A percentile compares a stretch with the other conserved stretches of the same genome.
Evolutionary conservation across 2,329 filamentous ascomycete species (phyloP).

Genomic region (Claviceps pusilla): DNA sequence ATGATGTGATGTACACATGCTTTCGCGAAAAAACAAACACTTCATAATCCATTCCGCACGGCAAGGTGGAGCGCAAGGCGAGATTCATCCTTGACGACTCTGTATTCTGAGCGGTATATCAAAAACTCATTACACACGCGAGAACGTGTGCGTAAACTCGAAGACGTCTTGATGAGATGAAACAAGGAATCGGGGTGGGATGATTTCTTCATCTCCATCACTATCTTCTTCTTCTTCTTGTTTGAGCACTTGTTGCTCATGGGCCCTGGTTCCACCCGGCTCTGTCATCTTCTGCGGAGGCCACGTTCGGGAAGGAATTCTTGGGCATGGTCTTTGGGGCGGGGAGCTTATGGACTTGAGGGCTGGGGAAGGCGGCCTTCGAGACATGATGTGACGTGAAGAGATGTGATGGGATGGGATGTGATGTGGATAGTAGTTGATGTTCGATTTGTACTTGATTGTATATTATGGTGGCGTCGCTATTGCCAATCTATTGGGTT

Average conservation of each 20-base stretch:
- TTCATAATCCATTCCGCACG: slow-evolving; percentile 36
- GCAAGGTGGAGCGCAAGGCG: slow-evolving; percentile 64
- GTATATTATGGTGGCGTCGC: background rate
- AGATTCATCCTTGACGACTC: slow-evolving; percentile 58
- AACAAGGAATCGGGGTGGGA: slow-evolving; percentile 20
- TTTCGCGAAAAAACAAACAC: background rate
- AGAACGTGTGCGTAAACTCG: slow-evolving; percentile 1
- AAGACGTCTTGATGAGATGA: slow-evolving; percentile 10
- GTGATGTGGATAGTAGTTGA: too few relatives aligned
- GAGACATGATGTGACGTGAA: slow-evolving; percentile 21
- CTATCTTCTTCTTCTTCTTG: slow-evolving; percentile 14
- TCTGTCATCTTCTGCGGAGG: slow-evolving; percentile 1
- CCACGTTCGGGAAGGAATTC: background rate
- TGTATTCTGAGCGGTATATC: slow-evolving; percentile 63
- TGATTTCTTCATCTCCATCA: background rate
- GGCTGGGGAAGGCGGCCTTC: slow-evolving; percentile 23
- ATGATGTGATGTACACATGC: background rate
- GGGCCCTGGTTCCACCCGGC: slow-evolving; percentile 7
- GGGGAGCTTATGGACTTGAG: slow-evolving; percentile 13
- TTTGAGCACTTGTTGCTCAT: slow-evolving; percentile 31
- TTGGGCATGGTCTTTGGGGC: slow-evolving; percentile 7
- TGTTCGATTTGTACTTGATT: background rate
- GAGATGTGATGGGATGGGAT: background rate
- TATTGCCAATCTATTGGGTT: background rate
- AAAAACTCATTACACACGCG: slow-evolving; percentile 18